Evolutionary conservation across 2,329 filamentous ascomycete genomes (phyloP).

Genomic region (Clonostachys sp.): DNA sequence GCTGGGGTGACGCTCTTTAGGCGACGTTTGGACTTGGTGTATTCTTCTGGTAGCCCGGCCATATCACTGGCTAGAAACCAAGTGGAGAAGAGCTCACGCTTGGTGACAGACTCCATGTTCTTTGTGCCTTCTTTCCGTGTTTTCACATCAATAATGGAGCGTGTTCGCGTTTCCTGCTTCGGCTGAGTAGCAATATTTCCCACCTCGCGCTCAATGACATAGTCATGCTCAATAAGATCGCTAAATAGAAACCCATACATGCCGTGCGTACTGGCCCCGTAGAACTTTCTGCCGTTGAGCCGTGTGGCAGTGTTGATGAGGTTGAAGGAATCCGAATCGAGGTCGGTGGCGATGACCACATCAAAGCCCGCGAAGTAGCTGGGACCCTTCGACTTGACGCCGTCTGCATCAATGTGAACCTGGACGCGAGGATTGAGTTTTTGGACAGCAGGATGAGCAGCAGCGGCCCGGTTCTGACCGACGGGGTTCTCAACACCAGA

Average conservation of each 20-base stretch:
- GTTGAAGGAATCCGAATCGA: slow-evolving; percentile 69
- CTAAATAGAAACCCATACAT: slow-evolving; percentile 94
- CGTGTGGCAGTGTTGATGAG: slow-evolving; percentile 85
- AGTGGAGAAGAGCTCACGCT: slow-evolving; percentile 85
- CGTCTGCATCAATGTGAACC: slow-evolving; percentile 64
- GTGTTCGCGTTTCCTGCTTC: slow-evolving; percentile 69
- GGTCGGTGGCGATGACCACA: slow-evolving; percentile 84
- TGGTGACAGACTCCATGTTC: slow-evolving; percentile 79
- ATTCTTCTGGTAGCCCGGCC: slow-evolving; percentile 66
- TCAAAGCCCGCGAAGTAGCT: slow-evolving; percentile 78
- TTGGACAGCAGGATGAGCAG: slow-evolving; percentile 71
- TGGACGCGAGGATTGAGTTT: slow-evolving; percentile 87
- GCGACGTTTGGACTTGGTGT: slow-evolving; percentile 61
- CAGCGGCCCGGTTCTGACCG: slow-evolving; percentile 80
- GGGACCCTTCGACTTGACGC: slow-evolving; percentile 62
- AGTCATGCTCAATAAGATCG: slow-evolving; percentile 87
- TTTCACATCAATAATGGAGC: slow-evolving; percentile 67
- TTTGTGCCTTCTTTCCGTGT: slow-evolving; percentile 66
- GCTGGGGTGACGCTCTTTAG: slow-evolving; percentile 75
- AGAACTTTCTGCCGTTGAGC: slow-evolving; percentile 75
- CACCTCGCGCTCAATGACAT: slow-evolving; percentile 78
- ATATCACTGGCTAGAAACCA: slow-evolving; percentile 78
- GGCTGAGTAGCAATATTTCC: slow-evolving; percentile 64
- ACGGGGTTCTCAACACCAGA: slow-evolving; percentile 52
- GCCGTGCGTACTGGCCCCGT: slow-evolving; percentile 81